A percentile compares a stretch with the other conserved stretches of the same genome.
These are phyloP conservation scores for Saccharomycopsis sp. DNA, from an alignment of 805 yeast species.

Conservation along the genomic window DNA sequence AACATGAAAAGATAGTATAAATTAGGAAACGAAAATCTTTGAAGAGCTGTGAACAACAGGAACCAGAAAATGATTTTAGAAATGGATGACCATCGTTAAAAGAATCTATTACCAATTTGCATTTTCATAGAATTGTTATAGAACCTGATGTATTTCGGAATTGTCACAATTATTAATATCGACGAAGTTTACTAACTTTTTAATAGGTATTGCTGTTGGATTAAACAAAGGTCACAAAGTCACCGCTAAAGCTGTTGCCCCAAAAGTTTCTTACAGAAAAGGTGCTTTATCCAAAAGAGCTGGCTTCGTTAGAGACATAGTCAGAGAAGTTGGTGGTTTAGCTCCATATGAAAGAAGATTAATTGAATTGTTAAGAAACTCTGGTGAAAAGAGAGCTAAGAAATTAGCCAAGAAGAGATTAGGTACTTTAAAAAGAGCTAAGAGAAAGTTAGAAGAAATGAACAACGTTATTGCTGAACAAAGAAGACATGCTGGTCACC, in stretches of 20 bases:
- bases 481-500: constrained; percentile 61
- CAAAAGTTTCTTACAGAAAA: constrained; percentile 92
- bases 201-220: constrained; percentile 94
- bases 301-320: constrained; percentile 87
- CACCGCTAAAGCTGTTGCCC: constrained; percentile 74
- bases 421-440: constrained; percentile 99
- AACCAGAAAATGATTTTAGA: too few relatives aligned
- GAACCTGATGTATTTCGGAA: too few relatives aligned
- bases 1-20: too few relatives aligned
- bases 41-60: too few relatives aligned
- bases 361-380: constrained; percentile 98
- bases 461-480: constrained; percentile 92
- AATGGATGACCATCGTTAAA: too few relatives aligned
- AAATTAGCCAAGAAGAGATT: constrained; percentile 99
- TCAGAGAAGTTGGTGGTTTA: constrained; percentile 96
- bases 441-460: constrained; percentile 99
- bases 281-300: constrained; percentile 96
- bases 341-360: constrained; percentile 99
- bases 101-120: neutral
- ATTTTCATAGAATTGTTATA: neutral
- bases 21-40: too few relatives aligned
- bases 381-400: constrained; percentile 99
- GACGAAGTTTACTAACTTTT: neutral
- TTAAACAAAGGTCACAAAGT: constrained; percentile 99
- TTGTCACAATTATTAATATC: neutral